A percentile compares a stretch with the other conserved stretches of the same genome.
phyloP scores from a whole-genome alignment of 163 green algal species.

The Chloromonas sp. region DNA sequence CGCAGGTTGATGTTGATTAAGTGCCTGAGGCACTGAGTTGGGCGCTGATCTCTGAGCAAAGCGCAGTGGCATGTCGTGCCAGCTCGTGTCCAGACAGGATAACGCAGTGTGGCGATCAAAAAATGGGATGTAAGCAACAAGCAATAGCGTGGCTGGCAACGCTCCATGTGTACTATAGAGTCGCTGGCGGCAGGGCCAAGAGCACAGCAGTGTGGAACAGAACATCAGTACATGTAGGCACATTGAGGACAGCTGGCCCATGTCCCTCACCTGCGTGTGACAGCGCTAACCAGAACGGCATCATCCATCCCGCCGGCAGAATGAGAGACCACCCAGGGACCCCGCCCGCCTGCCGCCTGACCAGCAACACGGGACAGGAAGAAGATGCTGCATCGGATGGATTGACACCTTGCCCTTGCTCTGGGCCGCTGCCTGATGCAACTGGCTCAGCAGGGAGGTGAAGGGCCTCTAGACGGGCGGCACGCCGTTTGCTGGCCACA shows the following conservation, averaged over 20 bases:
- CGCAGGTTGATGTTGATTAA: neutral
- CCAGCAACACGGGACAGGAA: conserved; percentile 7
- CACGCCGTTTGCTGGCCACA: neutral
- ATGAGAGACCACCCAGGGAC: conserved; percentile 21
- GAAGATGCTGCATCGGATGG: neutral
- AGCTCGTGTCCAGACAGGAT: neutral
- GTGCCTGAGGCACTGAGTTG: neutral
- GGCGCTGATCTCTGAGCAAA: neutral
- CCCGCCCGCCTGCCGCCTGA: neutral
- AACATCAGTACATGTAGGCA: neutral
- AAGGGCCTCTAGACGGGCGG: neutral
- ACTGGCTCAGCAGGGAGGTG: neutral
- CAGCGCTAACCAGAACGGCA: conserved; percentile 21
- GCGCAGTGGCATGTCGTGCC: neutral
- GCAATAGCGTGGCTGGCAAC: neutral
- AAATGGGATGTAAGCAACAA: no score
- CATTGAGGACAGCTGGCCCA: neutral
- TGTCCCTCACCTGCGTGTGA: conserved; percentile 7
- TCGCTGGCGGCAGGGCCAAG: neutral
- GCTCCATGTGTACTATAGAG: neutral
- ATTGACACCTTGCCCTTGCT: neutral
- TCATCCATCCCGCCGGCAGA: conserved; percentile 22
- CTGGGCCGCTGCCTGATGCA: neutral
- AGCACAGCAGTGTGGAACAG: neutral
- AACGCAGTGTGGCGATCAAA: neutral